Percentiles rank a stretch among this genome's conserved stretches.
Conservation (phyloP, 139 green algal species). For the Volvox reticuliferus region DNA sequence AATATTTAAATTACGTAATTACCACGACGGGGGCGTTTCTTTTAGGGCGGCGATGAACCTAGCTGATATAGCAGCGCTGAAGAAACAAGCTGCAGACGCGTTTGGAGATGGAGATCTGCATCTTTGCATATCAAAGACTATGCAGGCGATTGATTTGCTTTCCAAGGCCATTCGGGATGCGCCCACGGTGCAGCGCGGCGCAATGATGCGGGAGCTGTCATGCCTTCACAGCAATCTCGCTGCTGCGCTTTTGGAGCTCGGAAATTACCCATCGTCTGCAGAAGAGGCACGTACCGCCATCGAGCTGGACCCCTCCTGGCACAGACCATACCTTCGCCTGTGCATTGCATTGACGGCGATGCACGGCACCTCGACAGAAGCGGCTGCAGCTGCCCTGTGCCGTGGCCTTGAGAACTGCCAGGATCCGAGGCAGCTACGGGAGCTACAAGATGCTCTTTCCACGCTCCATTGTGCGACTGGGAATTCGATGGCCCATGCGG, state of each 20-base stretch:
- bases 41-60: too few relatives aligned
- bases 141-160: not conserved
- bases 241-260: not conserved
- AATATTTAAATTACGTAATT: too few relatives aligned
- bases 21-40: too few relatives aligned
- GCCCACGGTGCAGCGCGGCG: not conserved
- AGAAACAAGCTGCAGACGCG: not conserved
- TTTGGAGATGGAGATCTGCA: not conserved
- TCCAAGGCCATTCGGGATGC: too few relatives aligned
- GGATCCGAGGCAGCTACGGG: not conserved
- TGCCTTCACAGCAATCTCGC: slow-evolving; percentile 25
- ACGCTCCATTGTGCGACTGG: not conserved
- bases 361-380: not conserved
- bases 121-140: not conserved
- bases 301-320: slow-evolving; percentile 10
- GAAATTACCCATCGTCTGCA: not conserved
- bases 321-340: slow-evolving; percentile 26
- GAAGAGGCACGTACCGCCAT: not conserved
- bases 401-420: slow-evolving; percentile 1
- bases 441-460: not conserved
- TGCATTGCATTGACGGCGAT: not conserved
- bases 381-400: not conserved
- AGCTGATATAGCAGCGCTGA: not conserved
- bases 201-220: not conserved
- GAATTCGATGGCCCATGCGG: too few relatives aligned